A percentile compares a stretch with the other conserved stretches of the same genome.
These are phyloP conservation scores for Vitis amurensis DNA, from an alignment of 164 flowering plant species.

Conservation along the genomic window DNA sequence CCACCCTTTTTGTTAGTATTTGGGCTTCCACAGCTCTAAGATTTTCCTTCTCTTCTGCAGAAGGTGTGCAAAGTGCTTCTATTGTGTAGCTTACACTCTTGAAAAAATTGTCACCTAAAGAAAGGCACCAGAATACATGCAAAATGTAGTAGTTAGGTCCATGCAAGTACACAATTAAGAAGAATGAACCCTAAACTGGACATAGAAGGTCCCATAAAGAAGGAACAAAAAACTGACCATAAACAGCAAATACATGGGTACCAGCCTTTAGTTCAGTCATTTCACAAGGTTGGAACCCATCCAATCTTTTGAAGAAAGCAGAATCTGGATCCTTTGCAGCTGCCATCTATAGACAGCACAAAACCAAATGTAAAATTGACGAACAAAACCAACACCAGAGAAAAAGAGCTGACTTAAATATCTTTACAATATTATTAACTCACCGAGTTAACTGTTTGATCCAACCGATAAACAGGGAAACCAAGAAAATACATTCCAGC, in stretches of 20 bases:
- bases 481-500: conserved; percentile 98
- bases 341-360: conserved; percentile 48
- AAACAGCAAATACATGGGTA: conserved; percentile 91
- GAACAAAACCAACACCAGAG: not conserved
- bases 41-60: conserved; percentile 67
- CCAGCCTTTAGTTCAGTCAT: conserved; percentile 88
- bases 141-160: not conserved
- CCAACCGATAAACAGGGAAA: conserved; percentile 88
- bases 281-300: conserved; percentile 97
- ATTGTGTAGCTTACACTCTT: conserved; percentile 86
- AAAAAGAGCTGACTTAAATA: not conserved
- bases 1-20: conserved; percentile 79
- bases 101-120: conserved; percentile 92
- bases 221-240: conserved; percentile 55
- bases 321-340: conserved; percentile 89
- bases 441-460: conserved; percentile 67
- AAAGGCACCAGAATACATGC: not conserved
- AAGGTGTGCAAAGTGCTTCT: conserved; percentile 81
- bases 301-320: conserved; percentile 87
- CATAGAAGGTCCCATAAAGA: not conserved
- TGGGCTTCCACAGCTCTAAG: conserved; percentile 83
- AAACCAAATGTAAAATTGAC: conserved; percentile 5
- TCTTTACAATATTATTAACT: conserved; percentile 17
- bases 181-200: not conserved
- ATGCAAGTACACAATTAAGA: not conserved